These are phyloP conservation scores for Mortierella polycephala DNA, from an alignment of 371 early-diverging fungal species.

Conservation along the genomic window DNA sequence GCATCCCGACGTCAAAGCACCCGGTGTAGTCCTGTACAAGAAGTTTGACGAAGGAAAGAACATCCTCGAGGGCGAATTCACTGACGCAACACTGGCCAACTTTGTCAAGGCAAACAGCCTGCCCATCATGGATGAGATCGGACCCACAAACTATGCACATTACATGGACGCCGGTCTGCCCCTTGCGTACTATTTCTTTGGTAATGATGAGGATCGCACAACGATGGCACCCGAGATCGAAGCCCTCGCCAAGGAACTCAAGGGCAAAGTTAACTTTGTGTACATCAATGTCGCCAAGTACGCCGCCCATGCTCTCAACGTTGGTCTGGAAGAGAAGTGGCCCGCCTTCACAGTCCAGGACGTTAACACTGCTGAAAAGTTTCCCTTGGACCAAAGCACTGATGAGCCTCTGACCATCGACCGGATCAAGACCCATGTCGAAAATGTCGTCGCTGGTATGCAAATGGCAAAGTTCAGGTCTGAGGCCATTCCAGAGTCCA, in stretches of 20 bases:
- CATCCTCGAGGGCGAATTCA: conserved; percentile 64
- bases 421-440: conserved; percentile 69
- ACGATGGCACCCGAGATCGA: conserved; percentile 61
- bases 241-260: conserved; percentile 81
- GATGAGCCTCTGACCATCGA: conserved; percentile 58
- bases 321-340: conserved; percentile 85
- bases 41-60: conserved; percentile 87
- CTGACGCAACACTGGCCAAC: conserved; percentile 59
- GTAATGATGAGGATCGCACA: conserved; percentile 67
- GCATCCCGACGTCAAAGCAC: conserved; percentile 63
- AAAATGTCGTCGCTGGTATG: conserved; percentile 70
- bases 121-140: conserved; percentile 89
- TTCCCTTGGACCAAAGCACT: conserved; percentile 76
- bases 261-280: conserved; percentile 88
- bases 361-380: conserved; percentile 75
- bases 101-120: conserved; percentile 81
- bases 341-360: conserved; percentile 92
- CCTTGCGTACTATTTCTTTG: conserved; percentile 86
- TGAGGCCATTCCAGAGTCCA: conserved; percentile 78
- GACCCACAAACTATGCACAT: conserved; percentile 80
- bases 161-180: conserved; percentile 90
- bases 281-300: conserved; percentile 85
- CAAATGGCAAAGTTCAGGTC: conserved; percentile 83
- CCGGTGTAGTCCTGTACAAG: conserved; percentile 85
- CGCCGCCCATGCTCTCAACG: conserved; percentile 81